phyloP scores from a whole-genome alignment of 306 rosid genomes.

The Cicer cuneatum region DNA sequence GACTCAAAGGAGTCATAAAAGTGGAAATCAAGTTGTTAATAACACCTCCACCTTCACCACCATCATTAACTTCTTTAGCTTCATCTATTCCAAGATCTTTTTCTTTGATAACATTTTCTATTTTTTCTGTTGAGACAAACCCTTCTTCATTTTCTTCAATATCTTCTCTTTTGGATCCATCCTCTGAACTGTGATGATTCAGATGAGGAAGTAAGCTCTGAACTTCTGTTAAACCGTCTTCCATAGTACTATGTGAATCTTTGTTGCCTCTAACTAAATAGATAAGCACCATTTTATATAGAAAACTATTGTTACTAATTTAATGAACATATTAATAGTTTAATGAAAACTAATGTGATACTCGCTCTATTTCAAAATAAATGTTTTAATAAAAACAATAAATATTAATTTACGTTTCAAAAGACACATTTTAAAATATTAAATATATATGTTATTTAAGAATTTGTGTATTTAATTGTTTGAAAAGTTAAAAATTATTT shows the following conservation, averaged over 20 bases:
- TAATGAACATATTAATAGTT: background rate
- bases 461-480: too few species aligned
- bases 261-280: background rate
- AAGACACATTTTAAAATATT: too few species aligned
- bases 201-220: conserved; percentile 21
- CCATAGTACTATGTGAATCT: conserved; percentile 38
- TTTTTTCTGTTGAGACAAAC: background rate
- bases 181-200: conserved; percentile 18
- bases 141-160: conserved; percentile 7
- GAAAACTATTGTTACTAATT: background rate
- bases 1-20: conserved; percentile 37
- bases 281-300: background rate
- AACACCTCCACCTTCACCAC: conserved; percentile 35
- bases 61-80: background rate
- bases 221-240: conserved; percentile 40
- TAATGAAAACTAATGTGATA: too few species aligned
- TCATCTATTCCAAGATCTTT: background rate
- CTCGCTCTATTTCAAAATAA: too few species aligned
- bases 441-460: too few species aligned
- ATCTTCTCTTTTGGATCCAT: conserved; percentile 13
- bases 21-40: conserved; percentile 46
- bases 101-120: background rate
- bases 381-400: too few species aligned
- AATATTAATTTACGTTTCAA: too few species aligned
- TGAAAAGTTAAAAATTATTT: too few species aligned